Conservation (phyloP, 2,329 filamentous ascomycete genomes). For the Penicillium sp. region DNA sequence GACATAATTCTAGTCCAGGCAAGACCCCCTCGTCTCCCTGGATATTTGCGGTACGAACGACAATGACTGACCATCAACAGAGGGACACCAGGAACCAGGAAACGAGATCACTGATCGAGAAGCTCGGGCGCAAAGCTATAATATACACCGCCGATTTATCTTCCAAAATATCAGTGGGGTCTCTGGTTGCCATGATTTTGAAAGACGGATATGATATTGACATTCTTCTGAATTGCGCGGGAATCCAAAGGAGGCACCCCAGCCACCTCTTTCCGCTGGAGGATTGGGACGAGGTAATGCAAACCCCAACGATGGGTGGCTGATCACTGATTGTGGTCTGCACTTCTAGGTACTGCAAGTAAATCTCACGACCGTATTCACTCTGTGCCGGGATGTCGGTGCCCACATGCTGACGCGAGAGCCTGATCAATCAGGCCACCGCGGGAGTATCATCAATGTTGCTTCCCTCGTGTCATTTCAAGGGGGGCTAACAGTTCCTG, state of each 20-base stretch:
- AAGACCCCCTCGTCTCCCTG: not conserved
- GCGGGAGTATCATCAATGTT: constrained; percentile 72
- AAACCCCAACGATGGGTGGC: not conserved
- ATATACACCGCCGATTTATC: constrained; percentile 49
- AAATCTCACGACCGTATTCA: constrained; percentile 81
- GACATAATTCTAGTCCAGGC: constrained; percentile 48
- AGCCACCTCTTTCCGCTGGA: constrained; percentile 72
- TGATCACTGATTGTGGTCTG: not conserved
- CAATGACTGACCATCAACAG: constrained; percentile 33
- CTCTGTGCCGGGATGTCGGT: constrained; percentile 38
- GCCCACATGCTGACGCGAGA: constrained; percentile 34
- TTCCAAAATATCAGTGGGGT: constrained; percentile 42
- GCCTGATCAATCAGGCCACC: constrained; percentile 28
- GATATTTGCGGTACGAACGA: not conserved
- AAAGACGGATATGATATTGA: constrained; percentile 60
- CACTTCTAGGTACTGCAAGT: constrained; percentile 70
- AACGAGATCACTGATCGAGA: constrained; percentile 41
- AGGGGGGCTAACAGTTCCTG: constrained; percentile 77
- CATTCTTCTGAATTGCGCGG: constrained; percentile 83
- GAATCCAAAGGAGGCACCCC: constrained; percentile 78
- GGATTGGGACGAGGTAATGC: constrained; percentile 69
- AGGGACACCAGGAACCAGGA: constrained; percentile 53
- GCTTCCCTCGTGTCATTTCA: constrained; percentile 80
- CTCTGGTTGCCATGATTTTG: constrained; percentile 41
- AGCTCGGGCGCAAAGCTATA: constrained; percentile 40